Evolutionary conservation across 2,329 filamentous ascomycete genomes (phyloP).

Genomic region (Fusarium heterosporum): DNA sequence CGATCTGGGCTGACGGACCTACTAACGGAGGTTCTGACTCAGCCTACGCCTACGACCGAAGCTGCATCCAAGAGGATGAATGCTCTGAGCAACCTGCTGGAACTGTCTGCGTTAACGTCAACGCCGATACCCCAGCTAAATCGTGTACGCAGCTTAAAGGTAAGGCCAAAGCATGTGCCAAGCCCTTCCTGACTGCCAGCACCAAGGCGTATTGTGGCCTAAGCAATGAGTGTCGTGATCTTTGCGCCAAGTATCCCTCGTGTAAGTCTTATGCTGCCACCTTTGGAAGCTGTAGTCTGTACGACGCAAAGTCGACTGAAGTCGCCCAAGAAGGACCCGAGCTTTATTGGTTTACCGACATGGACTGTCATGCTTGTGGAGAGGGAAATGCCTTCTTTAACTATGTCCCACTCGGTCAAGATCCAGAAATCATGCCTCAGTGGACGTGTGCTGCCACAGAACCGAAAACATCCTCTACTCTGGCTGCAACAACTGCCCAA

Average conservation of each 20-base stretch:
- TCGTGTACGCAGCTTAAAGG: constrained; percentile 26
- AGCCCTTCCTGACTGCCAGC: constrained; percentile 29
- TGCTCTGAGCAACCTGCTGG: constrained; percentile 24
- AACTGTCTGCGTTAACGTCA: constrained; percentile 32
- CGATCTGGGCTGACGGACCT: constrained; percentile 4
- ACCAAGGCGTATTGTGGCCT: constrained; percentile 20
- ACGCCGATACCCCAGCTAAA: constrained; percentile 33
- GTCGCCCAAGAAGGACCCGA: constrained; percentile 18
- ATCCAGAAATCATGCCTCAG: constrained; percentile 5
- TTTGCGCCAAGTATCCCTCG: constrained; percentile 37
- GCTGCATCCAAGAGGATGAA: constrained; percentile 25
- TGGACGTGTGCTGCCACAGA: constrained; percentile 16
- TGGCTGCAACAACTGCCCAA: neutral
- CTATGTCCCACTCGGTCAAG: constrained; percentile 28
- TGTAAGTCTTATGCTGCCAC: constrained; percentile 42
- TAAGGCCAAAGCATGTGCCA: constrained; percentile 34
- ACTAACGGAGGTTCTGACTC: constrained; percentile 18
- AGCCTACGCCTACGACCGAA: constrained; percentile 37
- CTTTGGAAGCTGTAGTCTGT: constrained; percentile 31
- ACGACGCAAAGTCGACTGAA: constrained; percentile 27
- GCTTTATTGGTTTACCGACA: constrained; percentile 28
- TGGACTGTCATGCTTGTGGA: constrained; percentile 38
- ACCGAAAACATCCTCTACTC: constrained; percentile 1
- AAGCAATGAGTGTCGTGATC: constrained; percentile 35
- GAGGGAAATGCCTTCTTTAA: constrained; percentile 34